phyloP scores from a whole-genome alignment of 257 asterid species.

The Solanum pimpinellifolium region DNA sequence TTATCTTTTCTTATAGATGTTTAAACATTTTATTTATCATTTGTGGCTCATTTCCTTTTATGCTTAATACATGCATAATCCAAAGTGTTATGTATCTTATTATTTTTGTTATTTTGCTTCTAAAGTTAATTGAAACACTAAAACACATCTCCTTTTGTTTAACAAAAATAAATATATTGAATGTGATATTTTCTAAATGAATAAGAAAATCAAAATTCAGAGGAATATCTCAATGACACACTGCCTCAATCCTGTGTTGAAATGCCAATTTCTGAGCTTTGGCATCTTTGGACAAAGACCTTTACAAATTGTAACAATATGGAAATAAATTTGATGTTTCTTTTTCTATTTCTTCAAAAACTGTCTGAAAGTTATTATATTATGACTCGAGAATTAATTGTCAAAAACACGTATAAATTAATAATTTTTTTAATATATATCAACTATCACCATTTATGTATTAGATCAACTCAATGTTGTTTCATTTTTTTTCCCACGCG shows the following conservation, averaged over 20 bases:
- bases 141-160: too few relatives aligned
- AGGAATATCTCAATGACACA: constrained; percentile 14
- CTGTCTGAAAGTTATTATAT: neutral
- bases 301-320: constrained; percentile 62
- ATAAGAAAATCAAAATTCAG: too few relatives aligned
- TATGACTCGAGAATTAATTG: neutral
- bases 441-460: neutral
- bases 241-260: constrained; percentile 98
- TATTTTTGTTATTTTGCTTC: too few relatives aligned
- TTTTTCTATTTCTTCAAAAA: neutral
- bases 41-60: too few relatives aligned
- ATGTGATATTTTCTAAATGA: neutral
- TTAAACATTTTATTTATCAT: too few relatives aligned
- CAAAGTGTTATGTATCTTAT: too few relatives aligned
- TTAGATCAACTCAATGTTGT: neutral
- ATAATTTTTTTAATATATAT: too few relatives aligned
- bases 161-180: neutral
- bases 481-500: too few relatives aligned
- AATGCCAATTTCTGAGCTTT: constrained; percentile 11
- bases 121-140: too few relatives aligned
- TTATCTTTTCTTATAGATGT: too few relatives aligned
- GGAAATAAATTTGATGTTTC: neutral
- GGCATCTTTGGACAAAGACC: constrained; percentile 57
- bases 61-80: too few relatives aligned
- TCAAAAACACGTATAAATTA: neutral